A percentile compares a stretch with the other conserved stretches of the same genome.
Evolutionary conservation across 352 stramenopile genomes (phyloP).

Genomic region (Phytophthora niederhauseri): DNA sequence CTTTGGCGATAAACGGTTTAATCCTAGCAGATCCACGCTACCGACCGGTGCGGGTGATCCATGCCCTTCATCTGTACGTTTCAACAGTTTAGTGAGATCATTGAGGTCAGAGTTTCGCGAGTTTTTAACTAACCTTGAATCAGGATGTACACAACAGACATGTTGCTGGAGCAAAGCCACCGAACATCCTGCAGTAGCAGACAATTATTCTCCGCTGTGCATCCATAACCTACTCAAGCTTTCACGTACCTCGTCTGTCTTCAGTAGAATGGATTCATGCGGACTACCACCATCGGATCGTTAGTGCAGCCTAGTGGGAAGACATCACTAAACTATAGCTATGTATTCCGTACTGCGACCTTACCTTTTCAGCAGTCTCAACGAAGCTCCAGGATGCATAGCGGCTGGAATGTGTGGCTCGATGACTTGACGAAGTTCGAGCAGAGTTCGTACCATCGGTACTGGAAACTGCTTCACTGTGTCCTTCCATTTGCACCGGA

Average conservation of each 20-base stretch:
- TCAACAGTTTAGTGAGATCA: not conserved
- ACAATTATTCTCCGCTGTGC: not conserved
- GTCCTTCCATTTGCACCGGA: constrained; percentile 75
- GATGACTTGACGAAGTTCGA: constrained; percentile 43
- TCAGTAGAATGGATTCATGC: constrained; percentile 31
- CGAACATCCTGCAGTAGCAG: constrained; percentile 25
- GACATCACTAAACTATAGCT: not conserved
- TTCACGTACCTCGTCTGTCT: constrained; percentile 29
- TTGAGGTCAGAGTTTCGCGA: not conserved
- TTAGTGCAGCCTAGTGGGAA: constrained; percentile 3
- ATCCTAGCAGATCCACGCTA: not conserved
- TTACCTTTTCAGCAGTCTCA: constrained; percentile 53
- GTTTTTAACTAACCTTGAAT: constrained; percentile 28
- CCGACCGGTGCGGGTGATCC: not conserved
- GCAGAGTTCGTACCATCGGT: constrained; percentile 29
- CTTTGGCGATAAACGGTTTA: not conserved
- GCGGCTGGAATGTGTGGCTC: constrained; percentile 47
- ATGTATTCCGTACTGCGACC: not conserved
- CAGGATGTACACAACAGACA: constrained; percentile 34
- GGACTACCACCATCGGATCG: constrained; percentile 12
- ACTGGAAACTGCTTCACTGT: constrained; percentile 51
- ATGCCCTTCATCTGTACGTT: constrained; percentile 14
- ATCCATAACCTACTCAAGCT: not conserved
- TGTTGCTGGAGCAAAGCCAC: constrained; percentile 27
- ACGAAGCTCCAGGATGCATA: constrained; percentile 24